Percentiles rank a stretch among this genome's conserved stretches.
These are phyloP conservation scores for Coemansia sp. DNA, from an alignment of 192 early-diverging fungal genomes.

Conservation along the genomic window DNA sequence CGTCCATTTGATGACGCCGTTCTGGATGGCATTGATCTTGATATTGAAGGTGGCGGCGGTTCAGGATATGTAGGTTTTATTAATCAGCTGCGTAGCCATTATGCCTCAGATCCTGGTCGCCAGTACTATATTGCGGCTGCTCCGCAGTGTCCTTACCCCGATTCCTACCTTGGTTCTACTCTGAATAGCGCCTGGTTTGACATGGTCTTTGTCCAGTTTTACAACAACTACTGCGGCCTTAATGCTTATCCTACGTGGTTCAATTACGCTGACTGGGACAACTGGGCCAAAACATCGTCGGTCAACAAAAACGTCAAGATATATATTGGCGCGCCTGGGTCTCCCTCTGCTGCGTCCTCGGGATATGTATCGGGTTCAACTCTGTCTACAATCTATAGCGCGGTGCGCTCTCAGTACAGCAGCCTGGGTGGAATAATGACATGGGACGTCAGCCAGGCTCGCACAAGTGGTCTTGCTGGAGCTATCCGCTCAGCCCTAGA, in stretches of 20 bases:
- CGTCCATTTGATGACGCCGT: slow-evolving; percentile 63
- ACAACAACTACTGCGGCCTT: slow-evolving; percentile 69
- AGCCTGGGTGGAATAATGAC: slow-evolving; percentile 72
- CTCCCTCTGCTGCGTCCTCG: slow-evolving; percentile 52
- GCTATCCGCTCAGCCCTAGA: slow-evolving; percentile 31
- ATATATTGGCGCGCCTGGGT: slow-evolving; percentile 60
- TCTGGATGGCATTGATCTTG: slow-evolving; percentile 65
- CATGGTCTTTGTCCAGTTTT: slow-evolving; percentile 69
- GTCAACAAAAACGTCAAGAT: slow-evolving; percentile 61
- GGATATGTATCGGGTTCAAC: slow-evolving; percentile 53
- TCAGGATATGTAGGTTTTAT: slow-evolving; percentile 56
- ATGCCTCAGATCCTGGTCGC: slow-evolving; percentile 43
- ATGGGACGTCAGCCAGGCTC: slow-evolving; percentile 57
- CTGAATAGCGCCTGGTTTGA: slow-evolving; percentile 64
- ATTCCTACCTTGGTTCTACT: slow-evolving; percentile 55
- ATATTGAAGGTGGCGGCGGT: slow-evolving; percentile 56
- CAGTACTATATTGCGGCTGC: slow-evolving; percentile 62
- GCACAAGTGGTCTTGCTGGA: slow-evolving; percentile 37
- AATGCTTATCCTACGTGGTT: slow-evolving; percentile 50
- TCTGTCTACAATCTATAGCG: slow-evolving; percentile 41
- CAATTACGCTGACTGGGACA: slow-evolving; percentile 65
- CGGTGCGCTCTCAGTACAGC: slow-evolving; percentile 48
- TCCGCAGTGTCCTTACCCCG: slow-evolving; percentile 66
- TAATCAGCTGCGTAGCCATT: slow-evolving; percentile 51
- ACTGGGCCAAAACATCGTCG: slow-evolving; percentile 59